Percentiles rank a stretch among this genome's conserved stretches.
phyloP scores from a whole-genome alignment of 768 basidiomycete genomes.

The Bullera alba region DNA sequence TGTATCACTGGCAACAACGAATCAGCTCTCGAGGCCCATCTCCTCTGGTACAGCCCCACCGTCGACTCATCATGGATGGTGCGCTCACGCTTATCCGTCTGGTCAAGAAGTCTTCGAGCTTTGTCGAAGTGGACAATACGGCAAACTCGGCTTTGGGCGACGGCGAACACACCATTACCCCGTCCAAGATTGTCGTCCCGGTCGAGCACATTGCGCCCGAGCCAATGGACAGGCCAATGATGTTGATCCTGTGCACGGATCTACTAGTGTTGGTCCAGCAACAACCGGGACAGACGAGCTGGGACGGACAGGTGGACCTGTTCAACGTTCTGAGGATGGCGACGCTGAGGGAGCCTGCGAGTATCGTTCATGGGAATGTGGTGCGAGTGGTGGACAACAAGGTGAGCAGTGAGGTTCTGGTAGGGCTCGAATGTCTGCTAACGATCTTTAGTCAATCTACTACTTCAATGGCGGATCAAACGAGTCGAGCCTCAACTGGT shows the following conservation, averaged over 20 bases:
- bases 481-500: conserved; percentile 21
- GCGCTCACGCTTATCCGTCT: conserved; percentile 76
- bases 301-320: conserved; percentile 69
- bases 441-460: conserved; percentile 31
- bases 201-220: conserved; percentile 87
- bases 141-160: conserved; percentile 7
- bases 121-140: conserved; percentile 58
- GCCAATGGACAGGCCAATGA: conserved; percentile 51
- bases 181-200: conserved; percentile 66
- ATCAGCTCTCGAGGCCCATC: conserved; percentile 90
- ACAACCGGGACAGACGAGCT: conserved; percentile 72
- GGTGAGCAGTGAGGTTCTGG: conserved; percentile 19
- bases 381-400: conserved; percentile 44
- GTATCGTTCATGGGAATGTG: conserved; percentile 73
- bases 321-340: conserved; percentile 97
- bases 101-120: conserved; percentile 72
- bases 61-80: conserved; percentile 91
- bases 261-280: conserved; percentile 85
- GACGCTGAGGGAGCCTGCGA: conserved; percentile 80
- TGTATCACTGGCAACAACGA: conserved; percentile 64
- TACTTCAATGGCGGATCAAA: conserved; percentile 30
- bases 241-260: conserved; percentile 57
- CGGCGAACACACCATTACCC: conserved; percentile 41
- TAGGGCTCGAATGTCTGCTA: background rate
- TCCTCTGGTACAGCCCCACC: conserved; percentile 96